Evolutionary conservation across 495 filamentous ascomycete species (phyloP).

Genomic region (Aspergillus mulundensis): DNA sequence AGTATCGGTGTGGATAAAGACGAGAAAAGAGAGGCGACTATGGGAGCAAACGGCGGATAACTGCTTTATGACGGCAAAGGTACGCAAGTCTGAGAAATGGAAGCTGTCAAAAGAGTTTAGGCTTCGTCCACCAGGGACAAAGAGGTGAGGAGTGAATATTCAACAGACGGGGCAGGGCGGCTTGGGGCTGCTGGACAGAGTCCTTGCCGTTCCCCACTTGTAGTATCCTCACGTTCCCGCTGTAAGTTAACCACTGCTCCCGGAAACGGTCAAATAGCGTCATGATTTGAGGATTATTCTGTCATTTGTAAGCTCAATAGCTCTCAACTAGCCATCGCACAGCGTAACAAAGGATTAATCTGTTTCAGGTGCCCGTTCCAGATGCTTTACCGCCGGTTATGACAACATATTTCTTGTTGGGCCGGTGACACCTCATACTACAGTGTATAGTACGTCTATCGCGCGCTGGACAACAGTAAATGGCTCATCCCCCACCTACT

Average conservation of each 20-base stretch:
- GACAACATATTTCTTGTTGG: not conserved
- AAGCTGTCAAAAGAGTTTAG: not conserved
- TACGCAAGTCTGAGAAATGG: not conserved
- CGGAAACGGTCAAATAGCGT: not conserved
- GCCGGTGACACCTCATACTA: not conserved
- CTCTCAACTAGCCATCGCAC: not conserved
- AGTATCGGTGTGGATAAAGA: not conserved
- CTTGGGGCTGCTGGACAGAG: not conserved
- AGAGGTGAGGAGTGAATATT: slow-evolving; percentile 1
- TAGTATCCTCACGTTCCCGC: not conserved
- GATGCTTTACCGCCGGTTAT: not conserved
- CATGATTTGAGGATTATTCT: not conserved
- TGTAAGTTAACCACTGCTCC: not conserved
- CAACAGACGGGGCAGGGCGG: not conserved
- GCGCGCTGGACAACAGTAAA: not conserved
- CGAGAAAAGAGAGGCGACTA: not conserved
- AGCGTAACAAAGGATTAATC: not conserved
- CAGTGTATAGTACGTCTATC: not conserved
- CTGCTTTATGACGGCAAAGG: not conserved
- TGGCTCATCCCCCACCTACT: not conserved
- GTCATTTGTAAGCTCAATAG: not conserved
- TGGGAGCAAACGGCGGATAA: not conserved
- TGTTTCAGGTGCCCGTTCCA: not conserved
- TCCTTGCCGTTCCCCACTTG: slow-evolving; percentile 7
- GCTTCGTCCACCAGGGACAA: slow-evolving; percentile 11